Evolutionary conservation across 1,284 basidiomycete species (phyloP).

Genomic region (Moesziomyces globuligerus): DNA sequence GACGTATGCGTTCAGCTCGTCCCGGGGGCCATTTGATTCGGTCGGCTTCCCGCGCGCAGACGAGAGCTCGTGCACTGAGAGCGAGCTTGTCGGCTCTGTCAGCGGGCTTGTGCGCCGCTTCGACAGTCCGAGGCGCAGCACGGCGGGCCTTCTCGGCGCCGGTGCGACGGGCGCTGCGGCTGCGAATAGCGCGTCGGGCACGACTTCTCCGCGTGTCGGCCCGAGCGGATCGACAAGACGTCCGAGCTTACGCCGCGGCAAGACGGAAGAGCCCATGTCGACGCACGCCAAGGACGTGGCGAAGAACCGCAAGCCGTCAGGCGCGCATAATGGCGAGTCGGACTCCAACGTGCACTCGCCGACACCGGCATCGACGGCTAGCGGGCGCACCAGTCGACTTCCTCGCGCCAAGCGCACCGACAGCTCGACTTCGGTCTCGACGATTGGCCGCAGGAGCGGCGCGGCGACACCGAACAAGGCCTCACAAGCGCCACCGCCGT

Average conservation of each 20-base stretch:
- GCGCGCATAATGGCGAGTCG: constrained; percentile 10
- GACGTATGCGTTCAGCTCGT: constrained; percentile 23
- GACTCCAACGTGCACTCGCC: constrained; percentile 23
- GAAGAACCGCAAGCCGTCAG: constrained; percentile 19
- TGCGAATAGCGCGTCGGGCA: background rate
- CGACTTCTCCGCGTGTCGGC: constrained; percentile 1
- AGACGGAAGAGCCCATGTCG: constrained; percentile 57
- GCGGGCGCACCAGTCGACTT: constrained; percentile 28
- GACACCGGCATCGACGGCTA: background rate
- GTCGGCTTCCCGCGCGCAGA: constrained; percentile 38
- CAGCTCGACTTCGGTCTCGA: constrained; percentile 24
- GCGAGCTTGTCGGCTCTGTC: constrained; percentile 36
- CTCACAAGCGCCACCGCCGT: constrained; percentile 26
- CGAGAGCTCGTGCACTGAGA: constrained; percentile 60
- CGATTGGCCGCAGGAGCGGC: constrained; percentile 30
- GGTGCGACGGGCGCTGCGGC: constrained; percentile 3
- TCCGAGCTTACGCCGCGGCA: constrained; percentile 78
- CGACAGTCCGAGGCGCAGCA: constrained; percentile 38
- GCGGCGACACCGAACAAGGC: constrained; percentile 27
- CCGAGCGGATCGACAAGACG: constrained; percentile 24
- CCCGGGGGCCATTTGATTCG: constrained; percentile 16
- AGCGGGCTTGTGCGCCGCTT: constrained; percentile 41
- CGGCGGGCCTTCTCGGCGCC: constrained; percentile 8
- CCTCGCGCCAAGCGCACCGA: constrained; percentile 42
- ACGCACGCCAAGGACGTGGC: constrained; percentile 44